A percentile compares a stretch with the other conserved stretches of the same genome.
Evolutionary conservation across 2,329 filamentous ascomycete species (phyloP).

Genomic region (Calcarisporium arbuscula): DNA sequence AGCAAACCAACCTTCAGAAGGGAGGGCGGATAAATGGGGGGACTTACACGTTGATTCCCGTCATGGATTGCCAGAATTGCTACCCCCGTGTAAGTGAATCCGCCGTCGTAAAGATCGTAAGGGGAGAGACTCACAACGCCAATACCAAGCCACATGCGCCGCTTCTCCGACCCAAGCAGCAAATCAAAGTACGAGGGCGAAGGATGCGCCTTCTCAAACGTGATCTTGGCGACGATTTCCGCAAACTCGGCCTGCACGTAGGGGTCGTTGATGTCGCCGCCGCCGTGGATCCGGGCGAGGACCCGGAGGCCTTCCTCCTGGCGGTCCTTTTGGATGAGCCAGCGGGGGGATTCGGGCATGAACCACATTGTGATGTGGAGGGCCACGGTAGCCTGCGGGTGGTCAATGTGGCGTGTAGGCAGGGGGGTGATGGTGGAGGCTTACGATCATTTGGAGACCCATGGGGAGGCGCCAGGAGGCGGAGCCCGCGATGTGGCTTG

Average conservation of each 20-base stretch:
- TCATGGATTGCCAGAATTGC: constrained; percentile 13
- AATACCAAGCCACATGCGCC: constrained; percentile 11
- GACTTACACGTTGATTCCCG: constrained; percentile 9
- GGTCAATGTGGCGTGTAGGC: neutral
- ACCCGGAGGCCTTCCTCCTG: constrained; percentile 5
- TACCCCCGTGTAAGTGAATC: too few relatives aligned
- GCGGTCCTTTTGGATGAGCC: constrained; percentile 7
- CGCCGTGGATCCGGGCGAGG: constrained; percentile 3
- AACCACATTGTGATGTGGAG: constrained; percentile 8
- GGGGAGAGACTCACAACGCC: constrained; percentile 4
- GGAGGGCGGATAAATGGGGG: too few relatives aligned
- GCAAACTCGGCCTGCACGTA: constrained; percentile 6
- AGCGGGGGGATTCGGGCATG: constrained; percentile 7
- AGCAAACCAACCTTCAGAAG: neutral
- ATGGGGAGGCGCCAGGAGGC: constrained; percentile 24
- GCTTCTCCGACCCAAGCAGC: constrained; percentile 6
- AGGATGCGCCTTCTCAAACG: constrained; percentile 7
- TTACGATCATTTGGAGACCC: constrained; percentile 20
- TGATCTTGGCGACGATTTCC: constrained; percentile 9
- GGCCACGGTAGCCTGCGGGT: constrained; percentile 1
- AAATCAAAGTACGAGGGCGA: constrained; percentile 8
- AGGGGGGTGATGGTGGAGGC: accelerated
- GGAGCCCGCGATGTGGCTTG: constrained; percentile 17
- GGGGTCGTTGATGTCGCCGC: constrained; percentile 3
- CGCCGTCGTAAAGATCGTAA: neutral